Evolutionary conservation across 1,284 basidiomycete species (phyloP).

Genomic region (Cutaneotrichosporon sp.): DNA sequence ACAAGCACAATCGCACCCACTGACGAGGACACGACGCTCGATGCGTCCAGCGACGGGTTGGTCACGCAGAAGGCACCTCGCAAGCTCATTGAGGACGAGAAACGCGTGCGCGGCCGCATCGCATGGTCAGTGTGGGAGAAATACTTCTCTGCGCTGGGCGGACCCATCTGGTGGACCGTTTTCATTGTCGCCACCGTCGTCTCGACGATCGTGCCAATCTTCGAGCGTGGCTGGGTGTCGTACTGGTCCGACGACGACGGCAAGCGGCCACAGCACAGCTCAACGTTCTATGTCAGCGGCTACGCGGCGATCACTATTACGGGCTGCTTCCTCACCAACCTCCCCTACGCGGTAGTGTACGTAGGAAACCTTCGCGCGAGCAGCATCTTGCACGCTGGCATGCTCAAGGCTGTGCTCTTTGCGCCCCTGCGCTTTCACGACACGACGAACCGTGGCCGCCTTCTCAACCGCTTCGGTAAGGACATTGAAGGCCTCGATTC

Average conservation of each 20-base stretch:
- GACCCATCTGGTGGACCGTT: conserved; percentile 60
- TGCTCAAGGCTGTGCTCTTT: conserved; percentile 82
- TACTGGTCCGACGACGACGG: conserved; percentile 40
- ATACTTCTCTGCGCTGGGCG: conserved; percentile 61
- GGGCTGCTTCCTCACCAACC: conserved; percentile 41
- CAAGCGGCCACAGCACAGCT: conserved; percentile 52
- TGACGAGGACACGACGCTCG: conserved; percentile 24
- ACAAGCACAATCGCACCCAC: conserved; percentile 45
- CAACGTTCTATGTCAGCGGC: conserved; percentile 71
- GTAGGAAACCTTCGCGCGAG: conserved; percentile 69
- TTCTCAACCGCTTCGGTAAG: conserved; percentile 88
- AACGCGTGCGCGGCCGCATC: conserved; percentile 78
- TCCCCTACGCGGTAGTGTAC: conserved; percentile 54
- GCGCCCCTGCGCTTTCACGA: conserved; percentile 93
- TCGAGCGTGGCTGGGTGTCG: conserved; percentile 81
- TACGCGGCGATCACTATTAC: conserved; percentile 61
- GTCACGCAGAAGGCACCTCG: conserved; percentile 63
- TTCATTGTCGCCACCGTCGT: conserved; percentile 64
- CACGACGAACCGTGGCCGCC: conserved; percentile 78
- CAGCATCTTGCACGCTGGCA: conserved; percentile 64
- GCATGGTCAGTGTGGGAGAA: conserved; percentile 73
- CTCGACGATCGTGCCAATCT: conserved; percentile 69
- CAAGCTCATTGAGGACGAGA: conserved; percentile 88
- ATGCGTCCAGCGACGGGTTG: conserved; percentile 36
- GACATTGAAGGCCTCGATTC: conserved; percentile 92